A percentile compares a stretch with the other conserved stretches of the same genome.
Evolutionary conservation across 805 yeast genomes (phyloP).

Genomic region (Saturnispora dispora): DNA sequence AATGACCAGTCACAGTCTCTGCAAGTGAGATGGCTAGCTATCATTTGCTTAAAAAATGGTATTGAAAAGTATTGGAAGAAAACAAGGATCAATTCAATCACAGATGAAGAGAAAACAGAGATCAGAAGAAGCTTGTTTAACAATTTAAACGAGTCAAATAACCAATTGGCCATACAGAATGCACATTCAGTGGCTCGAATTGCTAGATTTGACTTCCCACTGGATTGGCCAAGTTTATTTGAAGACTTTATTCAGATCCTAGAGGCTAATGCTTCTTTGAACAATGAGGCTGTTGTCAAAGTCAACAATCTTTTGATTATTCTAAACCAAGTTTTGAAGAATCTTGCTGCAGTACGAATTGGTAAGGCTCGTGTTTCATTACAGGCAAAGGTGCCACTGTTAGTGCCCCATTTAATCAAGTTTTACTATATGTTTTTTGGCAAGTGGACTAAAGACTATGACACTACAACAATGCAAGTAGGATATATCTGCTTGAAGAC

Average conservation of each 20-base stretch:
- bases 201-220: constrained; percentile 77
- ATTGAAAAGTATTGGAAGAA: constrained; percentile 79
- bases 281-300: constrained; percentile 34
- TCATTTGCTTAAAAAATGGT: constrained; percentile 84
- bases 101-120: constrained; percentile 58
- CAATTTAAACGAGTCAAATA: constrained; percentile 58
- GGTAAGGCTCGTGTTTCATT: constrained; percentile 76
- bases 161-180: constrained; percentile 69
- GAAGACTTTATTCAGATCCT: constrained; percentile 46
- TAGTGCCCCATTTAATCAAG: constrained; percentile 51
- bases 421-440: constrained; percentile 53
- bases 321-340: constrained; percentile 70
- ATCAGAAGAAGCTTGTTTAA: constrained; percentile 51
- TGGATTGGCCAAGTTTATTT: constrained; percentile 76
- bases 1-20: constrained; percentile 48
- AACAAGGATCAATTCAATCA: constrained; percentile 42
- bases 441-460: constrained; percentile 45
- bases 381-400: constrained; percentile 58
- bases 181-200: constrained; percentile 77
- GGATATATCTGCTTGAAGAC: constrained; percentile 73
- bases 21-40: constrained; percentile 76
- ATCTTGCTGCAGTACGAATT: constrained; percentile 63
- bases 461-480: constrained; percentile 54
- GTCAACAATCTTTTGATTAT: constrained; percentile 57
- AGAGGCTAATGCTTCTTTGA: constrained; percentile 32